Evolutionary conservation across 1,139 yeast genomes (phyloP).

Genomic region (Magnusiomyces fungicola): DNA sequence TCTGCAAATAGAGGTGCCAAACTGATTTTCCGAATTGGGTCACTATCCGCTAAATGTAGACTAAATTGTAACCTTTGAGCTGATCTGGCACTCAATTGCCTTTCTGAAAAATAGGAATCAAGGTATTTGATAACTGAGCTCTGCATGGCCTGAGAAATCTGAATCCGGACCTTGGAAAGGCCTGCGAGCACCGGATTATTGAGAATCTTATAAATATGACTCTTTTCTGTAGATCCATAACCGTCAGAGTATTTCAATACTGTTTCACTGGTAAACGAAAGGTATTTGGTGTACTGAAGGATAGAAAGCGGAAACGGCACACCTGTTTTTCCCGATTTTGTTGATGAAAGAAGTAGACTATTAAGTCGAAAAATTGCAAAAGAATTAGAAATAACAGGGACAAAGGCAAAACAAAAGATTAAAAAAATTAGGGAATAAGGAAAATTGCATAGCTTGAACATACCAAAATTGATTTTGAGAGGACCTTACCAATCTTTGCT

Average conservation of each 20-base stretch:
- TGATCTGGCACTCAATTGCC: background rate
- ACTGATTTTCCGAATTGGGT: background rate
- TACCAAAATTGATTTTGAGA: background rate
- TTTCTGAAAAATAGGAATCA: background rate
- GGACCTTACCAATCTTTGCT: background rate
- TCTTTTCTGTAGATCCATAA: background rate
- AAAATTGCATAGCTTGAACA: background rate
- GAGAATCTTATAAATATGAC: background rate
- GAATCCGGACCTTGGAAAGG: background rate
- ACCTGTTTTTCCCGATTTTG: too few species aligned
- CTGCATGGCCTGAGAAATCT: background rate
- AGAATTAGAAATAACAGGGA: background rate
- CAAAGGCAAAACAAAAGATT: background rate
- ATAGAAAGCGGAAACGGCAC: background rate
- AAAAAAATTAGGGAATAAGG: background rate
- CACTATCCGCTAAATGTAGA: background rate
- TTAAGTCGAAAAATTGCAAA: background rate
- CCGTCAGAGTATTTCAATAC: background rate
- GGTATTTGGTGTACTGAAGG: background rate
- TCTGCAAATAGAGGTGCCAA: background rate
- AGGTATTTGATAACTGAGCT: background rate
- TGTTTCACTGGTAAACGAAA: background rate
- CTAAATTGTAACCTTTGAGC: background rate
- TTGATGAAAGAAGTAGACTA: too few species aligned
- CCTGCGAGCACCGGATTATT: background rate